Evolutionary conservation across 768 basidiomycete genomes (phyloP).

Genomic region (Mycena galopus): DNA sequence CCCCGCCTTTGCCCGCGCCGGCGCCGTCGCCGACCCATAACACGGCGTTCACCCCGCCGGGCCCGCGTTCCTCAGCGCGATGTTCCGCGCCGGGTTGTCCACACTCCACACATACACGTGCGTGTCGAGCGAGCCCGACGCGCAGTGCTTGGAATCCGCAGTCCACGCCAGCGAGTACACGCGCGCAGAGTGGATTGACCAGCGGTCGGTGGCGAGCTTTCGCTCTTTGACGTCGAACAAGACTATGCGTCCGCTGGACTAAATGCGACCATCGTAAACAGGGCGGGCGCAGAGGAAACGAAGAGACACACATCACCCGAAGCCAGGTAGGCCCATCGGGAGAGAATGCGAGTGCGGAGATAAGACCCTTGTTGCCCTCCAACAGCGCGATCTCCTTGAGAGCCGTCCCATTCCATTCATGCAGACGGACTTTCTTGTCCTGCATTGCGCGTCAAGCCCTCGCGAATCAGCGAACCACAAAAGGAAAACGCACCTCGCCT

Average conservation of each 20-base stretch:
- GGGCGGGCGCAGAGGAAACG: not conserved
- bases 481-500: slow-evolving; percentile 64
- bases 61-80: slow-evolving; percentile 87
- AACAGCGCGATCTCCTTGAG: slow-evolving; percentile 69
- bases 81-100: slow-evolving; percentile 74
- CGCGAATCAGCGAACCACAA: slow-evolving; percentile 5
- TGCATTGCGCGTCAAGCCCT: slow-evolving; percentile 43
- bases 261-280: slow-evolving; percentile 10
- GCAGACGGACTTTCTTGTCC: slow-evolving; percentile 83
- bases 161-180: slow-evolving; percentile 86
- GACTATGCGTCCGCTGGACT: slow-evolving; percentile 87
- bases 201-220: slow-evolving; percentile 79
- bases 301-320: slow-evolving; percentile 84
- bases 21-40: slow-evolving; percentile 73
- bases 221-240: slow-evolving; percentile 79
- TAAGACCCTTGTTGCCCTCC: slow-evolving; percentile 76
- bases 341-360: slow-evolving; percentile 85
- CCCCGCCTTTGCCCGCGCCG: slow-evolving; percentile 56
- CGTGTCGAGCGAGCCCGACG: slow-evolving; percentile 93
- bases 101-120: slow-evolving; percentile 92
- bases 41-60: slow-evolving; percentile 89
- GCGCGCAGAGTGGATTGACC: slow-evolving; percentile 90
- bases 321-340: slow-evolving; percentile 81
- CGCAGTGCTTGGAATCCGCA: slow-evolving; percentile 79
- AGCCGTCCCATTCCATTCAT: slow-evolving; percentile 76